Evolutionary conservation across 2,329 filamentous ascomycete species (phyloP), one percentile per base, ranked within the genome.

Genomic region (Bipolaris gigantea): DNA sequence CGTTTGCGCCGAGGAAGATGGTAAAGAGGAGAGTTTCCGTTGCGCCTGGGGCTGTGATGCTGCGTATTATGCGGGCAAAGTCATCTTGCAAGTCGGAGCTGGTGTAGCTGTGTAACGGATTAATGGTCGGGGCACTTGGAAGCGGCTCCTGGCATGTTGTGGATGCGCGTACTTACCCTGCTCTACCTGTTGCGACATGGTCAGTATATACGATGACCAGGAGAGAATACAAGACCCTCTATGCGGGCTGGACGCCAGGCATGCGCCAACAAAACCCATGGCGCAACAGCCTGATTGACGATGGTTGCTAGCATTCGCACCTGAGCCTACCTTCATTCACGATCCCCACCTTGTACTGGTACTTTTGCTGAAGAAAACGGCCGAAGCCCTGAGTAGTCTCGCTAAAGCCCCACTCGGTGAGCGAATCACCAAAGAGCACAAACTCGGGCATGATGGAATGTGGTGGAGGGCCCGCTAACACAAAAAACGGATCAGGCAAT

Each of bases 1-100:
- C 74, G 45, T 76, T 76, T 23, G 72, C 74, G 34, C 75, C 74
- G 8, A 76, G 50, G 50, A 75, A 74, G 52, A 76, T 75, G 16
- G 73, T 75, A 56, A 77, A 64, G 49, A 76, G 66, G 21, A 76
- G 64, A 5, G 71, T 74, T n/a, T 55, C 57, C 3, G 64, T 43
- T 0, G 65, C 60, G 16, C 10, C n/a, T 1, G 62, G 60, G 1
- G 52, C 21, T 16, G 63, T 70, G 9, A 63, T 55, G 21, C 50
- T 55, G 9, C 39, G 11, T 15, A 71, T 64, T 18, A 73, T 64
- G 9, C 59, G 55, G 27, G 53, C 40, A 52, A 73, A 73, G 33
- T 67, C 53, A 2, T 16, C 41, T 33, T 65, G 55, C 16, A 73
- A 53, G 35, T 43, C 21, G 4, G 60, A 56, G 15, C 70, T 69